A percentile compares a stretch with the other conserved stretches of the same genome.
Conservation (phyloP, 2,329 filamentous ascomycete species). For the Zarea fungicola region DNA sequence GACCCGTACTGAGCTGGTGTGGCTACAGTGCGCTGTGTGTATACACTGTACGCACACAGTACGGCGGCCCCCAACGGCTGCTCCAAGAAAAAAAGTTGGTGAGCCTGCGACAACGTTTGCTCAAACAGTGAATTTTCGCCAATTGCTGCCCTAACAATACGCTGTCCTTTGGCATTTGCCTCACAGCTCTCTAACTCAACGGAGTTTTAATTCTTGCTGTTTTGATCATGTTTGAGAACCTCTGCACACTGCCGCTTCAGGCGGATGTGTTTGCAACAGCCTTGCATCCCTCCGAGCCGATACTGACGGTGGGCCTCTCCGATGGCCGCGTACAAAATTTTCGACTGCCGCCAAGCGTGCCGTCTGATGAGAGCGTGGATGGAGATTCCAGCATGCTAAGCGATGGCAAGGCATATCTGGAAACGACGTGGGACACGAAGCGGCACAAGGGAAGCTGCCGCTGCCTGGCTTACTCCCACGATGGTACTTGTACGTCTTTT, state of each 20-base stretch:
- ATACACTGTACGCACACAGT: constrained; percentile 1
- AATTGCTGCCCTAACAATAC: not conserved
- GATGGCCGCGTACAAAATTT: constrained; percentile 83
- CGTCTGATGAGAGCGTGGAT: constrained; percentile 46
- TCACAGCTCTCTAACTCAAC: not conserved
- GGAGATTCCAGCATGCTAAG: constrained; percentile 46
- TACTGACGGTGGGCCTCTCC: constrained; percentile 81
- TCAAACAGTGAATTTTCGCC: not conserved
- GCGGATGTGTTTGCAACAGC: constrained; percentile 86
- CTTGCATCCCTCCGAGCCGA: constrained; percentile 75
- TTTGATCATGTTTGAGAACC: constrained; percentile 73
- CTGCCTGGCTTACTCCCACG: constrained; percentile 69
- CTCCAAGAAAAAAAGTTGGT: not conserved
- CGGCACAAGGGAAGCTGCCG: constrained; percentile 94
- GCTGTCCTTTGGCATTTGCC: not conserved
- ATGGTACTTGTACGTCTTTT: constrained; percentile 61
- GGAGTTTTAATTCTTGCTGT: not conserved
- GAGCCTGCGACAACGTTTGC: not conserved
- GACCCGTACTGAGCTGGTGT: not conserved
- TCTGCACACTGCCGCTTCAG: constrained; percentile 81
- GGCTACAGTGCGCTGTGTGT: not conserved
- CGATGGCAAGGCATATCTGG: constrained; percentile 68
- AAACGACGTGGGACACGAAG: constrained; percentile 78
- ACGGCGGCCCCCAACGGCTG: not conserved
- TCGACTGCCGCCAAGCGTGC: constrained; percentile 55